phyloP scores from a whole-genome alignment of 2,329 filamentous ascomycete species.

The Diplodia corticola region DNA sequence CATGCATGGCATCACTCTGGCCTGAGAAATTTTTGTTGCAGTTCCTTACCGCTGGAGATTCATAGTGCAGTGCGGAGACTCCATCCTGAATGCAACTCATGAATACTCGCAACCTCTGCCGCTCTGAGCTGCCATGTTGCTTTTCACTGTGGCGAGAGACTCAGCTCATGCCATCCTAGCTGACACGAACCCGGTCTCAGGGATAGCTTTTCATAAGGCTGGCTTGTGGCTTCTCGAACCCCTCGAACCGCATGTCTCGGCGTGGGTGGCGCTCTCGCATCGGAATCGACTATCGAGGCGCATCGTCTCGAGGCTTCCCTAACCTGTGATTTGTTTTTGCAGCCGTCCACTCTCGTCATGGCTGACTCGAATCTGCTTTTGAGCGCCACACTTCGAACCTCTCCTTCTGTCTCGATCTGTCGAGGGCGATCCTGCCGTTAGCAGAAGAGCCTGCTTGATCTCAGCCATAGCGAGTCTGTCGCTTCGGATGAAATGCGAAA shows the following conservation, averaged over 20 bases:
- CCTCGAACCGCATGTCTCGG: constrained; percentile 1
- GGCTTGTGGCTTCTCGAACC: constrained; percentile 15
- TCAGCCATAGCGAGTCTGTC: background rate
- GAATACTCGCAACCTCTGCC: background rate
- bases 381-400: background rate
- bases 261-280: constrained; percentile 4
- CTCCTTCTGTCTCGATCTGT: constrained; percentile 3
- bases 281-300: background rate
- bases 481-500: background rate
- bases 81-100: background rate
- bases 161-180: background rate
- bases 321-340: background rate
- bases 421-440: constrained; percentile 13
- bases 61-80: background rate
- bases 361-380: constrained; percentile 5
- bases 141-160: background rate
- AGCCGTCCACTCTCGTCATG: constrained; percentile 9
- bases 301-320: constrained; percentile 3
- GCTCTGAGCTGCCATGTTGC: background rate
- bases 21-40: background rate
- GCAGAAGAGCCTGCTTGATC: background rate
- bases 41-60: background rate
- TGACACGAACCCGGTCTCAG: background rate
- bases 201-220: constrained; percentile 5
- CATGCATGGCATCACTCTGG: background rate